Evolutionary conservation across 495 filamentous ascomycete species (phyloP), one percentile per base, ranked within the genome.

Genomic region (Podospora comata): DNA sequence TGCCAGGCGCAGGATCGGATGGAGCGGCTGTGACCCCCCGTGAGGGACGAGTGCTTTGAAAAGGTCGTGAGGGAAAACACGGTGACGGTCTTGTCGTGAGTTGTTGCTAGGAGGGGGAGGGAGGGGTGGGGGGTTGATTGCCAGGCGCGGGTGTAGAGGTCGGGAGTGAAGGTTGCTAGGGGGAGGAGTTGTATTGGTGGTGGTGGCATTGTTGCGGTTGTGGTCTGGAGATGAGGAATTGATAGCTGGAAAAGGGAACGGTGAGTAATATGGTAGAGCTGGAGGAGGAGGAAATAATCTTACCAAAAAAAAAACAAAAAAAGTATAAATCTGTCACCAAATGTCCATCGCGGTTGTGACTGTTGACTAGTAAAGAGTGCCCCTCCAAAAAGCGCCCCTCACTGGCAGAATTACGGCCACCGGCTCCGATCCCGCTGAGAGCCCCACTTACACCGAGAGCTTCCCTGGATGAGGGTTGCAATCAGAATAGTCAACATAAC

Each of bases 1-100:
- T 95, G 93, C 95, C 95, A 99, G 48, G 91, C 89, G 13, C 86
- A 85, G 56, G 87, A 84, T 55, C 95, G 87, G 15, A 99, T 86
- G 67, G 89, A 92, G 56, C 95, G 91, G 66, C 93, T 91, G 79
- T 99, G 95, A 3, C 94, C 95, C 55, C 93, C 92, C 9, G 90
- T 86, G 28, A 99, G 89, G 3, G 86, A 87, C 63, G 89, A 91
- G 70, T 93, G 89, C 20, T 91, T 85, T 11, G 86, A 86, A 75
- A 96, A 91, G 70, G 89, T 91, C 26, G 85, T 84, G 19, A 98
- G 88, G 26, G 91, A 95, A 84, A 95, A 96, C 69, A 99, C 83
- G 63, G 91, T 92, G 59, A 93, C 91, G 44, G 90, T 89, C 67
- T 92, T 93, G 48, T 90, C 86, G 82, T 91, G 93, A 77, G 91